Percentiles rank a stretch among this genome's conserved stretches.
These are phyloP conservation scores for Geranium rotundifolium DNA, from an alignment of 345 rosid genomes.

Conservation along the genomic window DNA sequence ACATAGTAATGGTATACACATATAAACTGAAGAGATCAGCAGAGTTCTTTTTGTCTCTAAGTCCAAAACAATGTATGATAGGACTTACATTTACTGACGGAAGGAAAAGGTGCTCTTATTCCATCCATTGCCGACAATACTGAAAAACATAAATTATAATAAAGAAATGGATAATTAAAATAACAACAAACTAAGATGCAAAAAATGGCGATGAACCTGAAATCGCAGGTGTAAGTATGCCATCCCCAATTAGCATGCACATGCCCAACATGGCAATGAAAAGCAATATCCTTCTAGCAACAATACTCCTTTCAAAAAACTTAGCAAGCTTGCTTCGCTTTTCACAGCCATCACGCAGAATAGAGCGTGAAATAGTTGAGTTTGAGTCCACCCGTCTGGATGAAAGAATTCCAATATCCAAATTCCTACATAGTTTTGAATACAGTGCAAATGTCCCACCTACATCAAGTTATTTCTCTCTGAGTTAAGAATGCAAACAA, in stretches of 20 bases:
- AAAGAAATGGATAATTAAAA: not conserved
- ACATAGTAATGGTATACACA: not conserved
- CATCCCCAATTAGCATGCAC: conserved; percentile 87
- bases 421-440: conserved; percentile 66
- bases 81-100: conserved; percentile 43
- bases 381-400: conserved; percentile 20
- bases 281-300: conserved; percentile 49
- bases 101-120: conserved; percentile 46
- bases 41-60: not conserved
- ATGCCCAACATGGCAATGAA: conserved; percentile 73
- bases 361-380: conserved; percentile 7
- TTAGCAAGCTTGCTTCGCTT: conserved; percentile 36
- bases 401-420: conserved; percentile 42
- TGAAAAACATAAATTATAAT: conserved; percentile 14
- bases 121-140: conserved; percentile 68
- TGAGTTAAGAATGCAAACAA: conserved; percentile 5
- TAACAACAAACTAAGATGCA: not conserved
- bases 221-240: conserved; percentile 83
- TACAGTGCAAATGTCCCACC: conserved; percentile 89
- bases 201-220: conserved; percentile 39
- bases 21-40: not conserved
- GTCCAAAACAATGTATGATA: not conserved
- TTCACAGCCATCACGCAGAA: conserved; percentile 14
- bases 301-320: conserved; percentile 45
- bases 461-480: conserved; percentile 20